Percentiles rank a stretch among this genome's conserved stretches.
Conservation (phyloP, 805 yeast genomes). For the Cyberlindnera amylophila region DNA sequence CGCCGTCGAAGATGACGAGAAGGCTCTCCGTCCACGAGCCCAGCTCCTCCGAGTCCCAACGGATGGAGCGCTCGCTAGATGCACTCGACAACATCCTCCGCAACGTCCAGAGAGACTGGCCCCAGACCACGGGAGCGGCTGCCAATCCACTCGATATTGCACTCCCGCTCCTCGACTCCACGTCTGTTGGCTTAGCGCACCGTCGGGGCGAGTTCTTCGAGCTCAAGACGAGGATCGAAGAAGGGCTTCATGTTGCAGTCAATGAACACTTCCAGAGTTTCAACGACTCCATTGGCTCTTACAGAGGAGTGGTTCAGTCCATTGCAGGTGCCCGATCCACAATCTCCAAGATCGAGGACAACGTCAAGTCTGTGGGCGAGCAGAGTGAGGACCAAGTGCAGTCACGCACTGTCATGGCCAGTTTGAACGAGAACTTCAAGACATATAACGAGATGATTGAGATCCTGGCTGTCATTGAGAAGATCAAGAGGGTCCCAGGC, state of each 20-base stretch:
- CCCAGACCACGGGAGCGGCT: conserved; percentile 43
- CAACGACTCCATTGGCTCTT: conserved; percentile 81
- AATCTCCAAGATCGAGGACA: conserved; percentile 42
- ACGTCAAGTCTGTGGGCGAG: conserved; percentile 3
- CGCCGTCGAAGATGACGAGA: too few species aligned
- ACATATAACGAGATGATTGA: conserved; percentile 67
- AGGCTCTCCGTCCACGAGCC: neutral
- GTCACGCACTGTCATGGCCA: neutral
- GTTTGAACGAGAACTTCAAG: conserved; percentile 58
- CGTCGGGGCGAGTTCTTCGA: conserved; percentile 62
- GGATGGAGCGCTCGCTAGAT: conserved; percentile 21
- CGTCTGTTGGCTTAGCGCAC: conserved; percentile 88
- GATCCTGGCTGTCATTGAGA: conserved; percentile 62
- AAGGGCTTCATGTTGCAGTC: conserved; percentile 63
- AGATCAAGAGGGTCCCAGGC: conserved; percentile 54
- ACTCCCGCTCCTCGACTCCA: conserved; percentile 73
- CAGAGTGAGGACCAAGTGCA: conserved; percentile 1
- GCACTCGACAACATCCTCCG: conserved; percentile 18
- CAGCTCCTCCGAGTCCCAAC: neutral
- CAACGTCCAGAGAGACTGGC: conserved; percentile 44
- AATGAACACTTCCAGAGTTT: conserved; percentile 80
- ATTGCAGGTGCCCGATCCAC: conserved; percentile 64
- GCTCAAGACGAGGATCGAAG: conserved; percentile 53
- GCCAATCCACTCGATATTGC: conserved; percentile 87
- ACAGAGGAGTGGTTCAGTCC: conserved; percentile 62